A percentile compares a stretch with the other conserved stretches of the same genome.
These are phyloP conservation scores for Castanopsis chinensis DNA, from an alignment of 306 rosid genomes.

Conservation along the genomic window DNA sequence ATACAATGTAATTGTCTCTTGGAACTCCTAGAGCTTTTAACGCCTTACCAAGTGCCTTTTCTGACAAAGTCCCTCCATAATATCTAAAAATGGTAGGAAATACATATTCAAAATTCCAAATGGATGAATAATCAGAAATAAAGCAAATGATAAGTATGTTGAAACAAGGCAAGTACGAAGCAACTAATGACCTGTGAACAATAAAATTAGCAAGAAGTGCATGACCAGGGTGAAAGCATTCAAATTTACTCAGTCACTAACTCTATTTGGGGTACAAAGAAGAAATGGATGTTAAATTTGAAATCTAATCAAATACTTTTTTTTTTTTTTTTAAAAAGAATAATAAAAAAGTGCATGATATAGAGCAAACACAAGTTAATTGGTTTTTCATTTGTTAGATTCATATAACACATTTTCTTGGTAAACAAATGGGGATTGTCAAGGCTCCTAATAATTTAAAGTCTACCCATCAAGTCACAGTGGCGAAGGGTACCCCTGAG, in stretches of 20 bases:
- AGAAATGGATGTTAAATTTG: not conserved
- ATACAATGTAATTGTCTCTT: constrained; percentile 67
- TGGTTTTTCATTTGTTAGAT: not conserved
- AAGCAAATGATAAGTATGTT: not conserved
- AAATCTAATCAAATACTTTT: not conserved
- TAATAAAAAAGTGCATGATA: not conserved
- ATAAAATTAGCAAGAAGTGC: not conserved
- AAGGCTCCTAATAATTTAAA: too few species aligned
- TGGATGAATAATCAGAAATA: not conserved
- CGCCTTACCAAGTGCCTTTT: constrained; percentile 74
- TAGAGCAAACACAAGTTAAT: not conserved
- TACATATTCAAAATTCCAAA: not conserved
- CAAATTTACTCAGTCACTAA: not conserved
- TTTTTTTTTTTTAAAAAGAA: not conserved
- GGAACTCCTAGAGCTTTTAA: constrained; percentile 71
- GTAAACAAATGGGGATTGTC: too few species aligned
- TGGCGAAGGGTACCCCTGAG: too few species aligned
- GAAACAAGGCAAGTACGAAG: not conserved
- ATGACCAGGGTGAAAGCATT: not conserved
- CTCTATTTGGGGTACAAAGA: not conserved
- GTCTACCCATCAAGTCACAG: too few species aligned
- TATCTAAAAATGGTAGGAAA: constrained; percentile 37
- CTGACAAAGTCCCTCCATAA: constrained; percentile 84
- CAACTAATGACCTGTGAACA: not conserved
- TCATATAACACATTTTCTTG: not conserved